Percentiles rank a stretch among this genome's conserved stretches.
These are phyloP conservation scores for Fraxinus platypoda DNA, from an alignment of 305 asterid species.

Conservation along the genomic window DNA sequence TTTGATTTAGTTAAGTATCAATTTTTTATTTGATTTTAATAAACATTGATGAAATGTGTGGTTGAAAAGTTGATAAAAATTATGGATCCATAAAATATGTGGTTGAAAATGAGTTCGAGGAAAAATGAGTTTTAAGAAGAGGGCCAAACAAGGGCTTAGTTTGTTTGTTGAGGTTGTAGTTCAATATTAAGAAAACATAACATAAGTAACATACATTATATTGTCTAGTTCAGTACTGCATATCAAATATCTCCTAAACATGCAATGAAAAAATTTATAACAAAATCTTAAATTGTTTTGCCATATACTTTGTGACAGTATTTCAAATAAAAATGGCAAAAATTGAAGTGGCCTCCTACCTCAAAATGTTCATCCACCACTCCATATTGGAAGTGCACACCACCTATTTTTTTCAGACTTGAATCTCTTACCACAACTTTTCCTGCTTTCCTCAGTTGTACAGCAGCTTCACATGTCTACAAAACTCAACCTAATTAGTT, in stretches of 20 bases:
- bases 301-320: not conserved
- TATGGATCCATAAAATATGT: too few relatives aligned
- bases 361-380: constrained; percentile 74
- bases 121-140: too few relatives aligned
- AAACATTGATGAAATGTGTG: too few relatives aligned
- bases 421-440: constrained; percentile 68
- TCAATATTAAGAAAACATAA: too few relatives aligned
- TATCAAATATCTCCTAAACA: too few relatives aligned
- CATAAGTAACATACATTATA: not conserved
- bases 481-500: not conserved
- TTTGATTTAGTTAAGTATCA: not conserved
- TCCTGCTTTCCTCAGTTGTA: constrained; percentile 76
- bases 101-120: too few relatives aligned
- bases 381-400: constrained; percentile 61
- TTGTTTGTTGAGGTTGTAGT: too few relatives aligned
- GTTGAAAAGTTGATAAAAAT: too few relatives aligned
- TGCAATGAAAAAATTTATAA: not conserved
- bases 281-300: not conserved
- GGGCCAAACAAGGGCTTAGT: too few relatives aligned
- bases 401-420: constrained; percentile 57
- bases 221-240: not conserved
- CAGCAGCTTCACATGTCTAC: constrained; percentile 85
- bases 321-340: not conserved
- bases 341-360: constrained; percentile 30
- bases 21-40: too few relatives aligned